Percentiles rank a stretch among this genome's conserved stretches.
Conservation (phyloP, 768 basidiomycete genomes). For the Russula sp. region DNA sequence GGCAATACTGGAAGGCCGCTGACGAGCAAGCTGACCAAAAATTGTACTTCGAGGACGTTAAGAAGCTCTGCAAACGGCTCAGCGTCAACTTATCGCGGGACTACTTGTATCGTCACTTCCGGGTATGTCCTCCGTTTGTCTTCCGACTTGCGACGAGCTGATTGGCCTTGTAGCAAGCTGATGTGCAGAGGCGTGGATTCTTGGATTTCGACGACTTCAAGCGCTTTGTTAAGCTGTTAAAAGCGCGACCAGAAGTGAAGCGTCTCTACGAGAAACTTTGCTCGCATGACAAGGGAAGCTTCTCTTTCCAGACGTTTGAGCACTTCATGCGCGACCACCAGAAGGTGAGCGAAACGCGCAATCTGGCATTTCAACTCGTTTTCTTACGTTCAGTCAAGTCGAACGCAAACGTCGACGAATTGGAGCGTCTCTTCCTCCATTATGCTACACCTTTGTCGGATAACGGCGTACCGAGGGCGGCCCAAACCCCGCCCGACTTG, state of each 20-base stretch:
- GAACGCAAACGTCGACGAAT: constrained; percentile 34
- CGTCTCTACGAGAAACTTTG: constrained; percentile 51
- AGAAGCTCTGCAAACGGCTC: constrained; percentile 65
- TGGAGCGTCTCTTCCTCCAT: constrained; percentile 41
- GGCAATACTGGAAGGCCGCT: constrained; percentile 76
- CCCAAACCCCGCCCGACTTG: constrained; percentile 35
- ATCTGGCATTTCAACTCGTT: constrained; percentile 34
- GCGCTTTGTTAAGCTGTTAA: constrained; percentile 76
- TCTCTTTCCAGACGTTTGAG: constrained; percentile 44
- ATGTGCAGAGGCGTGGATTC: constrained; percentile 50
- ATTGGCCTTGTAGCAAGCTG: constrained; percentile 53
- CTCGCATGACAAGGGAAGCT: constrained; percentile 35
- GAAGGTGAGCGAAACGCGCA: constrained; percentile 45
- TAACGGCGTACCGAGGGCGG: constrained; percentile 16
- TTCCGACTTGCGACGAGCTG: background rate
- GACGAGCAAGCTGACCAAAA: constrained; percentile 60
- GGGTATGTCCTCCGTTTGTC: constrained; percentile 39
- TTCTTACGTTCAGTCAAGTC: constrained; percentile 35
- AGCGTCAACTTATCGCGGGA: constrained; percentile 57
- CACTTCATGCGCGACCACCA: constrained; percentile 53
- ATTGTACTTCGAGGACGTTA: constrained; percentile 68
- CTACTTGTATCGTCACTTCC: constrained; percentile 57
- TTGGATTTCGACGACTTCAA: constrained; percentile 81
- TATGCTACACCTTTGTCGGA: constrained; percentile 35
- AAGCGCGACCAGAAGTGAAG: constrained; percentile 80